A percentile compares a stretch with the other conserved stretches of the same genome.
phyloP scores from a whole-genome alignment of 176 grass and related monocot genomes.

The Eleusine coracana region DNA sequence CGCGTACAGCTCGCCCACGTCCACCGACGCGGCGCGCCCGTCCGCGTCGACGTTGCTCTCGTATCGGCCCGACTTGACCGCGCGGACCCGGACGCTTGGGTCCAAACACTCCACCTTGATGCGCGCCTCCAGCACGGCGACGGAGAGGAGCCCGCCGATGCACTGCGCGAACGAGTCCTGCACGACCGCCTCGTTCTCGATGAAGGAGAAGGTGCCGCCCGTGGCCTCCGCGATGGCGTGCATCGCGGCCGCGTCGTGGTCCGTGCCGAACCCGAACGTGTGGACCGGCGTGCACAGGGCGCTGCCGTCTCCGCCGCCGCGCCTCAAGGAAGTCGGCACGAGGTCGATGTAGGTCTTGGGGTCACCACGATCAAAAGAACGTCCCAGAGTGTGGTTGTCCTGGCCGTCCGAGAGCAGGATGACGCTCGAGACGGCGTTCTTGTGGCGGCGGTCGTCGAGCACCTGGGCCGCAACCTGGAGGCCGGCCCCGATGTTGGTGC shows the following conservation, averaged over 20 bases:
- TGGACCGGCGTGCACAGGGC: not conserved
- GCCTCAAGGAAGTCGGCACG: not conserved
- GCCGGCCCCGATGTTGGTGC: not conserved
- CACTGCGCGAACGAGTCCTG: not conserved
- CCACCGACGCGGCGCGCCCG: not conserved
- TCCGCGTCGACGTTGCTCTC: not conserved
- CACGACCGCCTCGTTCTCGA: not conserved
- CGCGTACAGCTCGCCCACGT: not conserved
- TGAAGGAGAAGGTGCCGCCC: not conserved
- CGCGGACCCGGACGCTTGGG: not conserved
- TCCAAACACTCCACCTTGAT: not conserved
- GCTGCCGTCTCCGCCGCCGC: not conserved
- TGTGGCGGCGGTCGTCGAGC: not conserved
- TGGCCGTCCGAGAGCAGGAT: conserved; percentile 3
- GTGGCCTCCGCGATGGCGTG: not conserved
- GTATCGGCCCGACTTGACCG: not conserved
- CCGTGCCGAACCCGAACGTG: not conserved
- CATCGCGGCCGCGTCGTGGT: not conserved
- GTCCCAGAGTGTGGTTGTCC: not conserved
- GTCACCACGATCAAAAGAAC: not conserved
- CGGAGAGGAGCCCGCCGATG: not conserved
- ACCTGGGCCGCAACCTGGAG: not conserved
- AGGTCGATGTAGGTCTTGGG: not conserved
- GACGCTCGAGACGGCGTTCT: not conserved
- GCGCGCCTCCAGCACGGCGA: not conserved